Percentiles rank a stretch among this genome's conserved stretches.
phyloP scores from a whole-genome alignment of 2,329 filamentous ascomycete species.

The Chalaropsis thielavioides region DNA sequence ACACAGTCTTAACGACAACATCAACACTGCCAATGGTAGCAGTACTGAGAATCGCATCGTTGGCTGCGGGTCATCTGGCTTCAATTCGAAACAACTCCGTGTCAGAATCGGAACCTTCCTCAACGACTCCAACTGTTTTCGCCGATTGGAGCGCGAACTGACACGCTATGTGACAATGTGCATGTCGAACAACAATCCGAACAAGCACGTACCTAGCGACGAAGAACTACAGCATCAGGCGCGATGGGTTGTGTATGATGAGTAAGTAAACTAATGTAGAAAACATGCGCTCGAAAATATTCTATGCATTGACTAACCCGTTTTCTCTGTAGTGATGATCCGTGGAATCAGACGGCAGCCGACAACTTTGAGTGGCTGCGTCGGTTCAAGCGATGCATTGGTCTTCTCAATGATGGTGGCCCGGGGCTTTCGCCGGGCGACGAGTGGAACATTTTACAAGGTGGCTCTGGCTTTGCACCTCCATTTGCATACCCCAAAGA shows the following conservation, averaged over 20 bases:
- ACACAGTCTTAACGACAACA: neutral
- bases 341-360: slow-evolving; percentile 49
- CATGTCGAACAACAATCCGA: slow-evolving; percentile 47
- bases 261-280: slow-evolving; percentile 29
- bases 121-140: slow-evolving; percentile 47
- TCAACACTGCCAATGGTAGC: neutral
- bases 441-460: slow-evolving; percentile 35
- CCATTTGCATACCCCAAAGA: slow-evolving; percentile 36
- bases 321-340: slow-evolving; percentile 36
- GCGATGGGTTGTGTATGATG: slow-evolving; percentile 47
- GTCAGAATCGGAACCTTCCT: slow-evolving; percentile 29
- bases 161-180: slow-evolving; percentile 36
- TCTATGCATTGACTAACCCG: neutral
- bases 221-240: slow-evolving; percentile 51
- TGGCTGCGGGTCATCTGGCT: neutral
- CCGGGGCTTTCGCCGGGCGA: slow-evolving; percentile 29
- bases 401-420: slow-evolving; percentile 36
- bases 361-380: slow-evolving; percentile 50
- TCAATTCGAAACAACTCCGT: neutral
- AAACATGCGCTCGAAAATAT: neutral
- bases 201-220: slow-evolving; percentile 42
- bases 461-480: slow-evolving; percentile 41
- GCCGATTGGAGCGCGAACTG: slow-evolving; percentile 39
- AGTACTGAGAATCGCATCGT: neutral
- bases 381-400: slow-evolving; percentile 45